Base-by-base conservation (phyloP, 306 rosid genomes). In the Arachis stenosperma region DNA sequence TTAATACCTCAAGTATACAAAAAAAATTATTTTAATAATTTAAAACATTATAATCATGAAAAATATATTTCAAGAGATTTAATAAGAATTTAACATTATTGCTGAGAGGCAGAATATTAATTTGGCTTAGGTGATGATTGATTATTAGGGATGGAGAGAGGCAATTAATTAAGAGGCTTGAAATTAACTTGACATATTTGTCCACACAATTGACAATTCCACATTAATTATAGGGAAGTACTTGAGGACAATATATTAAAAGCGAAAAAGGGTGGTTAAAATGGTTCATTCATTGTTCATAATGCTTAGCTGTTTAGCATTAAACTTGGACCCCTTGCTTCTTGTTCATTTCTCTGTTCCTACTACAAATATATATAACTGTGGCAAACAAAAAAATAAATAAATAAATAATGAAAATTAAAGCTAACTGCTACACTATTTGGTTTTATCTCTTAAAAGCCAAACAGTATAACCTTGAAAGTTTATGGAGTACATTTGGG, bases 231-330 rank as follows among this genome's bases (percentile, higher is more conserved):
- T 42, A 42, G 8, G 0, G 46, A 42, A 42, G 9, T 42, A 42
- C 46, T 42, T 42, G 46, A 6, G 37, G 17, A 17, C 53, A 17
- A 8, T 6, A 2, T 6, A 44, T 17, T 17, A 52, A 65, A 65
- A 30, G 3, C 3, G 6, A 8, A 48, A n/a, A n/a, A 6, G 51
- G 60, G 68, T 62, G 15, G 77, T 73, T 50, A 39, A 61, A 50
- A 17, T 50, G 53, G 30, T 11, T 22, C 6, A 8, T 29, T 61
- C 54, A 52, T 39, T 42, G 3, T 30, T 37, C 27, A 9, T 41
- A 6, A 17, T 33, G 22, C 30, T 69, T 59, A 60, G 22, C 75
- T 70, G 60, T 70, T 40, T n/a, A 30, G 61, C 61, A 74, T 44
- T 14, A 15, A 5, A 7, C 7, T 4, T 40, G 48, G 48, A 14